Base-by-base conservation (phyloP, 2,329 filamentous ascomycete genomes). In the Acephala macrosclerotiorum region DNA sequence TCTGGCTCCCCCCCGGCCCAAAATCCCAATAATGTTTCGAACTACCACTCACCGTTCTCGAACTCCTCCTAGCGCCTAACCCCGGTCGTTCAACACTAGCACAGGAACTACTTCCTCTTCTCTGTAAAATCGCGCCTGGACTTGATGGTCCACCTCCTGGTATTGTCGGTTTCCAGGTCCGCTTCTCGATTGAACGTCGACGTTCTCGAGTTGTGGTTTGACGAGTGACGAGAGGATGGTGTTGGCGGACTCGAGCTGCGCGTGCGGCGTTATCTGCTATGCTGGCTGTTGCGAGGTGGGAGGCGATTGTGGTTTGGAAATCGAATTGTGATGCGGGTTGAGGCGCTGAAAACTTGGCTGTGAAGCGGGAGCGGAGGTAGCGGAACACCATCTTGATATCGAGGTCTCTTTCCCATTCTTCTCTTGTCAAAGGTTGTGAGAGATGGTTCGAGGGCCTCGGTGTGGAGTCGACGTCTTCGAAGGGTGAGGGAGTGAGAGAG, bases 21-120 rank as follows among this genome's bases (percentile, higher is more conserved):
- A 97, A 87, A 77, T 97, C 94, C 94, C 94, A 97, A 78, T 96
- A 97, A 76, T 97, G 93, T 61, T 93, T 83, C 55, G 89, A 92
- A 53, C 91, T 94, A 38, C 88, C 85, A 70, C 87, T 90, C 20
- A 25, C 20, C 72, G 65, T 69, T 57, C 67, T 60, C 86, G 83
- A 73, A 85, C 84, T 45, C 87, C 89, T 38, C 88, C 92, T 72
- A n/a, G n/a, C n/a, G n/a, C 90, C 88, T 76, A 9, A 64, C 53
- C 35, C 91, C 90, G 8, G 92, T 93, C 29, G n/a, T 77, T 92
- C 96, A 79, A 97, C 93, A 75, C 92, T 97, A 3, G 93, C 93
- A 77, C 93, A 97, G 77, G 92, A 96, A 65, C 88, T 87, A 66
- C 83, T 79, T 11, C 80, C 73, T 63, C 75, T 74, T 64, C 80